These are phyloP conservation scores for Hirsutella rhossiliensis DNA, from an alignment of 2,329 filamentous ascomycete species.

Conservation along the genomic window DNA sequence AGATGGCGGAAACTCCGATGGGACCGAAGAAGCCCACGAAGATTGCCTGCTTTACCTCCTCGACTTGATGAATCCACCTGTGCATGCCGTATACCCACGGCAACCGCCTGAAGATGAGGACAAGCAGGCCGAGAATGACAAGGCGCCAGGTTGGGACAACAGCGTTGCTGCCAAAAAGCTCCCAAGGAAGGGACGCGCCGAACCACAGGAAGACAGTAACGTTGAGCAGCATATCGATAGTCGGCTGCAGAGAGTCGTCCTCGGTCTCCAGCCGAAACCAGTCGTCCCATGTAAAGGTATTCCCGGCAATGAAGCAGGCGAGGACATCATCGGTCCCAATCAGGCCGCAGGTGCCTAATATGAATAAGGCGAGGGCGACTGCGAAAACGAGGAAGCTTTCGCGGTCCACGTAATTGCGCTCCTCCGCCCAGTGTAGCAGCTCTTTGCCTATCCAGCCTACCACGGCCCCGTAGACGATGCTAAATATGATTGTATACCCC, in stretches of 20 bases:
- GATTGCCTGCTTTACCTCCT: conserved; percentile 58
- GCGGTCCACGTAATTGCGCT: conserved; percentile 68
- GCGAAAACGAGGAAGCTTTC: conserved; percentile 84
- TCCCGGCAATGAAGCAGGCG: conserved; percentile 86
- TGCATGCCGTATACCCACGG: conserved; percentile 67
- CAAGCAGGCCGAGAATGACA: conserved; percentile 58
- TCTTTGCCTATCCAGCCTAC: conserved; percentile 77
- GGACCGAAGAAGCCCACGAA: conserved; percentile 93
- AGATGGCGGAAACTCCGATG: conserved; percentile 81
- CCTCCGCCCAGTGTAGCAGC: conserved; percentile 72
- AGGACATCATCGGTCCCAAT: conserved; percentile 82
- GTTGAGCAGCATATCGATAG: conserved; percentile 90
- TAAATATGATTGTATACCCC: conserved; percentile 72
- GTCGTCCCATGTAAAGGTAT: conserved; percentile 84
- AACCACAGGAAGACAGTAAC: conserved; percentile 85
- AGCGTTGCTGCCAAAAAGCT: conserved; percentile 49
- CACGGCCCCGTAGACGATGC: conserved; percentile 60
- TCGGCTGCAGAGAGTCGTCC: conserved; percentile 83
- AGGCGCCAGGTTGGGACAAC: conserved; percentile 66
- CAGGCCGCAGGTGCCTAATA: conserved; percentile 76
- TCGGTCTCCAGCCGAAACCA: conserved; percentile 85
- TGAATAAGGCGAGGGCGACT: conserved; percentile 74
- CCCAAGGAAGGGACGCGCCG: conserved; percentile 76
- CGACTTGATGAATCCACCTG: conserved; percentile 67
- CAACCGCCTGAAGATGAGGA: conserved; percentile 65